These are phyloP conservation scores for Trichoderma lentiforme DNA, from an alignment of 2,329 filamentous ascomycete species.

Conservation along the genomic window DNA sequence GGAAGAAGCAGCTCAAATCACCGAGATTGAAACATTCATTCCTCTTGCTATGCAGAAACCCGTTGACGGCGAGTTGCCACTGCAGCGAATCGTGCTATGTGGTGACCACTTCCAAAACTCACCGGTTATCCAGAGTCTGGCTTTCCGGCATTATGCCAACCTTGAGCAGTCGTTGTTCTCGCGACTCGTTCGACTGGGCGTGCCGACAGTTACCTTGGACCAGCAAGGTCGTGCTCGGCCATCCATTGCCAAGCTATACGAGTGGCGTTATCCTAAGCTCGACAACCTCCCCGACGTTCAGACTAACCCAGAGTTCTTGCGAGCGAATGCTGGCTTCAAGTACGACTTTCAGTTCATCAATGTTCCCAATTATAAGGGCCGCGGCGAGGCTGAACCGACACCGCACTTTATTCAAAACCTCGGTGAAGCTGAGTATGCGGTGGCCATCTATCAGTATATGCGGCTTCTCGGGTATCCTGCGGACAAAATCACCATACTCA, in stretches of 20 bases:
- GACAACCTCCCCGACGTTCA: constrained; percentile 75
- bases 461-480: constrained; percentile 89
- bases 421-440: constrained; percentile 94
- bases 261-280: constrained; percentile 84
- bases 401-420: constrained; percentile 96
- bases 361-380: constrained; percentile 87
- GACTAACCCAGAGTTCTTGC: constrained; percentile 65
- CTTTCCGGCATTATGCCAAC: constrained; percentile 92
- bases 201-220: constrained; percentile 86
- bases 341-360: constrained; percentile 97
- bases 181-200: constrained; percentile 82
- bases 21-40: constrained; percentile 95
- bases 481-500: constrained; percentile 77
- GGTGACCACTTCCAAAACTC: constrained; percentile 97
- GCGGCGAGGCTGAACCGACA: constrained; percentile 82
- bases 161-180: constrained; percentile 95
- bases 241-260: constrained; percentile 83
- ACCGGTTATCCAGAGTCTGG: constrained; percentile 89
- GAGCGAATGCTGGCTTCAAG: constrained; percentile 85
- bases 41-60: constrained; percentile 88
- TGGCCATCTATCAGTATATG: constrained; percentile 97
- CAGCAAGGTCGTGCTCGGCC: constrained; percentile 89
- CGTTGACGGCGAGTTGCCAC: constrained; percentile 64
- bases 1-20: constrained; percentile 98
- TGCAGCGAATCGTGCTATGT: constrained; percentile 87